phyloP scores from a whole-genome alignment of 768 basidiomycete genomes.

The Sarcomyxa edulis region DNA sequence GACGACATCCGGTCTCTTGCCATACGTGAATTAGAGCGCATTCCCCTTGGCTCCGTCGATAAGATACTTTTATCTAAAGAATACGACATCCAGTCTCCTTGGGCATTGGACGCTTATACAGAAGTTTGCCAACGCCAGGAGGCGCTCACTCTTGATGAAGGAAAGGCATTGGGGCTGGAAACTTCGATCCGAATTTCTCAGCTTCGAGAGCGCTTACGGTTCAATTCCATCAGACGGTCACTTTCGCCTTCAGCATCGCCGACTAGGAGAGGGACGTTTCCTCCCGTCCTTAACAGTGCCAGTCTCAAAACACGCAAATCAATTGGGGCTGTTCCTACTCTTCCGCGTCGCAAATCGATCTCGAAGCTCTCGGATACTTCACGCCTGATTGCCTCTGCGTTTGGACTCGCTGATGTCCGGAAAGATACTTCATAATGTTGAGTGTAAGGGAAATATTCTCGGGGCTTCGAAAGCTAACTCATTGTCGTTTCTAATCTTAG shows the following conservation, averaged over 20 bases:
- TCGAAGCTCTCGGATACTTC: neutral
- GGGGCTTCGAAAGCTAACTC: no score
- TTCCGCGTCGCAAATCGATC: neutral
- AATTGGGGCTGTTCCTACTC: neutral
- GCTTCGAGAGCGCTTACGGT: constrained; percentile 44
- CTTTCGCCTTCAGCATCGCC: neutral
- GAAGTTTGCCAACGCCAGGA: constrained; percentile 45
- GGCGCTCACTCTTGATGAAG: constrained; percentile 51
- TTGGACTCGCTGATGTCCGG: neutral
- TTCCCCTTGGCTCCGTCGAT: constrained; percentile 3
- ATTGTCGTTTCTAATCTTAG: no score
- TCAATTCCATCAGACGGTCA: constrained; percentile 8
- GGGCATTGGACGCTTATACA: constrained; percentile 41
- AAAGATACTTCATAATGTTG: neutral
- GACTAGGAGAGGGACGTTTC: neutral
- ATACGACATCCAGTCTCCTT: constrained; percentile 4
- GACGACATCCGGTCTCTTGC: constrained; percentile 3
- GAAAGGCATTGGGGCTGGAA: constrained; percentile 46
- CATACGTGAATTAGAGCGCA: constrained; percentile 4
- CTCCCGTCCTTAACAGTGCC: no score
- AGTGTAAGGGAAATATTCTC: no score
- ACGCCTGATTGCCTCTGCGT: constrained; percentile 2
- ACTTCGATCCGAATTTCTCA: constrained; percentile 41
- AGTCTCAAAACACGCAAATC: neutral
- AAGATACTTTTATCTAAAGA: constrained; percentile 4